A percentile compares a stretch with the other conserved stretches of the same genome.
Conservation (phyloP, 2,329 filamentous ascomycete genomes). For the Aspergillus melleus region DNA sequence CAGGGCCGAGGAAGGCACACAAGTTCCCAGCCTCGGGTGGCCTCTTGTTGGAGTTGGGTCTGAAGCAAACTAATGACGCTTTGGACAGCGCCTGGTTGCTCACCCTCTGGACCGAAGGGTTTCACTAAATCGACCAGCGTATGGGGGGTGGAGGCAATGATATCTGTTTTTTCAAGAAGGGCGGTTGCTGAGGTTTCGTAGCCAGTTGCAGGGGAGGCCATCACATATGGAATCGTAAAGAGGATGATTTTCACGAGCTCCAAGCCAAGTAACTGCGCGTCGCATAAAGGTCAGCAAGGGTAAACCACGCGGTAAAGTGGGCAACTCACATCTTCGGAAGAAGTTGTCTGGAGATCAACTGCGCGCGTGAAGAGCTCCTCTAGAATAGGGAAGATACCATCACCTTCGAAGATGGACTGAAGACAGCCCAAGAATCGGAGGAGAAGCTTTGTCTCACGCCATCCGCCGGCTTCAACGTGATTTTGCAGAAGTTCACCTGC, state of each 20-base stretch:
- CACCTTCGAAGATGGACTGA: conserved; percentile 75
- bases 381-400: conserved; percentile 80
- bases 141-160: conserved; percentile 87
- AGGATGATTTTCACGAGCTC: conserved; percentile 97
- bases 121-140: conserved; percentile 82
- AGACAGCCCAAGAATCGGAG: conserved; percentile 87
- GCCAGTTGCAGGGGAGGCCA: conserved; percentile 69
- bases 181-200: conserved; percentile 73
- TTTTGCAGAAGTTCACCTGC: conserved; percentile 63
- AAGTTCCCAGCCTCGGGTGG: conserved; percentile 72
- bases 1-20: conserved; percentile 61
- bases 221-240: conserved; percentile 86
- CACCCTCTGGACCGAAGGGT: conserved; percentile 67
- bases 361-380: conserved; percentile 89
- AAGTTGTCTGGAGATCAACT: conserved; percentile 89
- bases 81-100: conserved; percentile 62
- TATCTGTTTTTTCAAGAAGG: conserved; percentile 89
- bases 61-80: conserved; percentile 82
- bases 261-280: conserved; percentile 59
- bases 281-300: conserved; percentile 14
- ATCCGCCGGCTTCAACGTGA: conserved; percentile 70
- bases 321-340: conserved; percentile 79
- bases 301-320: not conserved
- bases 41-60: conserved; percentile 78
- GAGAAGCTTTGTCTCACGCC: conserved; percentile 88